phyloP scores from a whole-genome alignment of 768 basidiomycete genomes.

The Boletus rubropictus region DNA sequence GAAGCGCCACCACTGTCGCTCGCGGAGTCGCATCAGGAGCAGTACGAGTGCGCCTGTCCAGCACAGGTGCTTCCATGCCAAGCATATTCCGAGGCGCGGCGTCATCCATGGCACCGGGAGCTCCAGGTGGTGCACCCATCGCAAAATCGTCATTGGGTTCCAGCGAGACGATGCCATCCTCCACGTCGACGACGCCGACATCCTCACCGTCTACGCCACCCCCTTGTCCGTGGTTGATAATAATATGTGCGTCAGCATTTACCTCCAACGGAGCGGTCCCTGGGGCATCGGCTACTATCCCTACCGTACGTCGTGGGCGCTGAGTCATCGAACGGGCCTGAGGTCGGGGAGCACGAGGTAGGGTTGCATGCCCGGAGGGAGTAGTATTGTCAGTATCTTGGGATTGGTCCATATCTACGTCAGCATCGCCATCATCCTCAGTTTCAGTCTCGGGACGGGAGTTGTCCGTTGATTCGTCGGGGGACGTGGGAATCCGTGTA shows the following conservation, averaged over 20 bases:
- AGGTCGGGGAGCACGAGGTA: conserved; percentile 26
- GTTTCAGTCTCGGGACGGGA: conserved; percentile 70
- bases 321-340: conserved; percentile 31
- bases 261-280: conserved; percentile 34
- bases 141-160: conserved; percentile 85
- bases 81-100: conserved; percentile 25
- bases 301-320: conserved; percentile 39
- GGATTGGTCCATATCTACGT: conserved; percentile 48
- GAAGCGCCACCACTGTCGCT: conserved; percentile 54
- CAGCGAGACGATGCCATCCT: conserved; percentile 70
- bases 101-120: conserved; percentile 72
- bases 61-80: conserved; percentile 21
- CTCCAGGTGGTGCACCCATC: conserved; percentile 86
- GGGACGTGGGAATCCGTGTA: conserved; percentile 32
- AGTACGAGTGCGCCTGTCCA: conserved; percentile 33
- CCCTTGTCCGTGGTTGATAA: conserved; percentile 44
- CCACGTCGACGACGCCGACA: conserved; percentile 47
- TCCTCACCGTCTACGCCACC: conserved; percentile 36
- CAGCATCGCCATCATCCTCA: conserved; percentile 62
- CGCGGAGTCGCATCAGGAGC: conserved; percentile 60
- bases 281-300: conserved; percentile 40
- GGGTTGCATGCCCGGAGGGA: conserved; percentile 24
- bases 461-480: conserved; percentile 41
- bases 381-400: conserved; percentile 31
- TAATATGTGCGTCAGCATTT: conserved; percentile 46